Conservation (phyloP, 495 filamentous ascomycete species). For the Daldinia bambusicola region DNA sequence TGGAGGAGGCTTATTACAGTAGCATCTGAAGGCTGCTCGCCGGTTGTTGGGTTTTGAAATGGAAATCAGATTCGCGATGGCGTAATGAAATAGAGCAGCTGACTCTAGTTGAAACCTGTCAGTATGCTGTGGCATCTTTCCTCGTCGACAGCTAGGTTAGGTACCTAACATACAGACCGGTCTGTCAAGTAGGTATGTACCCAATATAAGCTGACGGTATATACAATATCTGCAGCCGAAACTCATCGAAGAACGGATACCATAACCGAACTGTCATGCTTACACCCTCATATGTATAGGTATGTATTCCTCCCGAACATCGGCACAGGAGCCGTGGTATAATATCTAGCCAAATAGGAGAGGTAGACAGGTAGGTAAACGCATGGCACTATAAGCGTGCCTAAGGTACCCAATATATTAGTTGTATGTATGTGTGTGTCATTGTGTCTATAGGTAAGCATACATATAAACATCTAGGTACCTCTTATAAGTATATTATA, state of each 20-base stretch:
- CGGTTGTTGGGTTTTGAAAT: conserved; percentile 13
- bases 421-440: no score
- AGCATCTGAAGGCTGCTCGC: conserved; percentile 23
- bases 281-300: conserved; percentile 7
- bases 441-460: no score
- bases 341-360: neutral
- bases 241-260: conserved; percentile 15
- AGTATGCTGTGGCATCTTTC: conserved; percentile 12
- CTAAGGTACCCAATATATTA: no score
- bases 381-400: no score
- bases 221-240: conserved; percentile 23
- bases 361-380: neutral
- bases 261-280: neutral
- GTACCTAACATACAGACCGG: neutral
- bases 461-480: no score
- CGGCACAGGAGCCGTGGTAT: conserved; percentile 19
- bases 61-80: conserved; percentile 36
- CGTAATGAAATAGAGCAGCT: conserved; percentile 30
- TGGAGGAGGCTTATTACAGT: conserved; percentile 28
- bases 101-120: conserved; percentile 32
- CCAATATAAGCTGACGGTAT: conserved; percentile 23
- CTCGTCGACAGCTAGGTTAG: conserved; percentile 9
- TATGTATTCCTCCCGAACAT: conserved; percentile 30
- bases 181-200: no score
- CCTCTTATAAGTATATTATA: neutral